phyloP scores from a whole-genome alignment of 2,329 filamentous ascomycete species.

The Elsinoe batatas region DNA sequence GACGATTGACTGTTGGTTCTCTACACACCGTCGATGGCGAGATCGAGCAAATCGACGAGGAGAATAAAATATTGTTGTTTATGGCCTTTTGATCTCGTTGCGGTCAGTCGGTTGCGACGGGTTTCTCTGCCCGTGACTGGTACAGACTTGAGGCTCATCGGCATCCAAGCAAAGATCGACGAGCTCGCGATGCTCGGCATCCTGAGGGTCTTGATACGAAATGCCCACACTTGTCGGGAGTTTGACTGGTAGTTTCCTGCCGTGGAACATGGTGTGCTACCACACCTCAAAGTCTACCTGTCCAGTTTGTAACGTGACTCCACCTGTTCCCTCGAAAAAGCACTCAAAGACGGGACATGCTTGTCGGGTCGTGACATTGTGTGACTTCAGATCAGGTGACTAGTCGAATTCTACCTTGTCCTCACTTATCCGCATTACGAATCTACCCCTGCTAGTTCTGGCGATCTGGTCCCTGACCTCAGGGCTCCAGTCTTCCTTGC shows the following conservation, averaged over 20 bases:
- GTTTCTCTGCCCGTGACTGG: not conserved
- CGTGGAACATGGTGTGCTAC: not conserved
- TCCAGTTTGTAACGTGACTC: no score
- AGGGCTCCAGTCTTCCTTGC: not conserved
- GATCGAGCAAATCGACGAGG: not conserved
- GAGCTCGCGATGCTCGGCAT: not conserved
- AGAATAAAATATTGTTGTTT: not conserved
- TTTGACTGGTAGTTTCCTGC: not conserved
- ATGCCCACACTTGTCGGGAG: not conserved
- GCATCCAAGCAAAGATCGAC: slow-evolving; percentile 2
- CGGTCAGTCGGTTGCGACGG: not conserved
- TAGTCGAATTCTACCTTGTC: not conserved
- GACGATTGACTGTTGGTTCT: not conserved
- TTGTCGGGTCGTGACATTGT: not conserved
- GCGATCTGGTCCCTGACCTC: slow-evolving; percentile 7
- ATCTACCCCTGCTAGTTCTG: not conserved
- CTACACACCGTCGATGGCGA: not conserved
- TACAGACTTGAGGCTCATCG: not conserved
- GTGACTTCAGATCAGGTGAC: not conserved
- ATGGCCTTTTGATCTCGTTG: not conserved
- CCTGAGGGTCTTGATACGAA: not conserved
- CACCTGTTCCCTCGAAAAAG: no score
- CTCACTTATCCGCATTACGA: not conserved
- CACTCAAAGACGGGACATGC: no score
- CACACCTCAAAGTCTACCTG: not conserved